These are phyloP conservation scores for button mushroom (Agaricus bisporus) DNA, from an alignment of 768 basidiomycete genomes.

Conservation along the genomic window DNA sequence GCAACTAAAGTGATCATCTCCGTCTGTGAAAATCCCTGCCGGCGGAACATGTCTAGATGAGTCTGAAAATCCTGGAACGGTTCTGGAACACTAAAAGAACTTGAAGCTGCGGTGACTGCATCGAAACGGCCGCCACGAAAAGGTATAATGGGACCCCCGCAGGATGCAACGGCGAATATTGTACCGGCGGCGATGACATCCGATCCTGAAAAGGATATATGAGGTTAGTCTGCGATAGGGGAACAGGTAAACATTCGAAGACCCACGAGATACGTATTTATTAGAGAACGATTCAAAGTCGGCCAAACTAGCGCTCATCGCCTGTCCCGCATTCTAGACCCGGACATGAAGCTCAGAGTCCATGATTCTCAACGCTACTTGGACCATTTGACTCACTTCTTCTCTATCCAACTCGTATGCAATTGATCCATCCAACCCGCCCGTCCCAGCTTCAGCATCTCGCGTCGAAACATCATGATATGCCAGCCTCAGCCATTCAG, in stretches of 20 bases:
- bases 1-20: slow-evolving; percentile 41
- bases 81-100: slow-evolving; percentile 33
- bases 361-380: not conserved
- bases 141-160: slow-evolving; percentile 39
- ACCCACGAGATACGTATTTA: slow-evolving; percentile 24
- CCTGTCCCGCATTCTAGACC: slow-evolving; percentile 33
- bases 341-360: no score
- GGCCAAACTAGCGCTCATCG: slow-evolving; percentile 27
- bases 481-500: slow-evolving; percentile 12
- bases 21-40: slow-evolving; percentile 31
- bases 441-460: slow-evolving; percentile 14
- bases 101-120: slow-evolving; percentile 24
- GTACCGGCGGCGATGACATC: slow-evolving; percentile 38
- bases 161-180: slow-evolving; percentile 30
- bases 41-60: slow-evolving; percentile 28
- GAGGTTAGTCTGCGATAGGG: not conserved
- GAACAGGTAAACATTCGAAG: not conserved
- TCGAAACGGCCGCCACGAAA: slow-evolving; percentile 37
- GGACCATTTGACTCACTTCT: slow-evolving; percentile 10
- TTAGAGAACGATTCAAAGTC: slow-evolving; percentile 31
- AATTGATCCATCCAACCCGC: slow-evolving; percentile 20
- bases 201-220: slow-evolving; percentile 21
- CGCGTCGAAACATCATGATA: slow-evolving; percentile 23
- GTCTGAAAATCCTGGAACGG: slow-evolving; percentile 30
- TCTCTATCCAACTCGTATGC: slow-evolving; percentile 17